These are phyloP conservation scores for Eremochloa ophiuroides DNA, from an alignment of 176 grass and related monocot genomes.

Conservation along the genomic window DNA sequence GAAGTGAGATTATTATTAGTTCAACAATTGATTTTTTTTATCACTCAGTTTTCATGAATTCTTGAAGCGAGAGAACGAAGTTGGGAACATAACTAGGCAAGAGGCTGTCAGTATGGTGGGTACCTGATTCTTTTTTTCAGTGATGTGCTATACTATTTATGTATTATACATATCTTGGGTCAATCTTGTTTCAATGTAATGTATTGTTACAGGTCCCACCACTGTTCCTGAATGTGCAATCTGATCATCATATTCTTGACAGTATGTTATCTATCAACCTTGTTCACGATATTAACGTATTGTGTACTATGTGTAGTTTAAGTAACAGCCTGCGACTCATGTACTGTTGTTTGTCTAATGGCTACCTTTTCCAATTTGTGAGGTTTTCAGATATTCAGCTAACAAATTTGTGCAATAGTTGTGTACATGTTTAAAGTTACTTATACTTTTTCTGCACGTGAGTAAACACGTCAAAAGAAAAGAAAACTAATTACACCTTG, in stretches of 20 bases:
- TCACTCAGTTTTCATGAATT: conserved; percentile 87
- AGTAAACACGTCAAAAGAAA: neutral
- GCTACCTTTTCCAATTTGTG: neutral
- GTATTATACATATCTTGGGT: conserved; percentile 11
- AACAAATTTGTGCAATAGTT: neutral
- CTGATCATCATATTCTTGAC: conserved; percentile 93
- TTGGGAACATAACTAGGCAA: conserved; percentile 99
- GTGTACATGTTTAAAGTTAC: neutral
- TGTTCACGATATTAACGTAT: neutral
- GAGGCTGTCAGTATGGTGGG: conserved; percentile 99
- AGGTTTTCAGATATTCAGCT: neutral
- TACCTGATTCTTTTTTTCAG: conserved; percentile 20
- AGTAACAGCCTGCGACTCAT: neutral
- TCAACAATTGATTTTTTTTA: conserved; percentile 11
- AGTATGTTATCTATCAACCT: conserved; percentile 52
- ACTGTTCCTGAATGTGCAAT: conserved; percentile 87
- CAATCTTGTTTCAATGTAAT: conserved; percentile 3
- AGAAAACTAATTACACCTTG: neutral
- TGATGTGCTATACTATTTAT: conserved; percentile 15
- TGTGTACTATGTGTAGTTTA: conserved; percentile 1
- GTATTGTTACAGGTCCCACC: conserved; percentile 76
- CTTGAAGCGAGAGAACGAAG: conserved; percentile 93
- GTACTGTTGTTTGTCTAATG: neutral
- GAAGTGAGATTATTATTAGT: conserved; percentile 9
- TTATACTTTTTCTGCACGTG: neutral